Percentiles rank a stretch among this genome's conserved stretches.
Conservation (phyloP, 306 rosid species). For the Sesbania bispinosa region DNA sequence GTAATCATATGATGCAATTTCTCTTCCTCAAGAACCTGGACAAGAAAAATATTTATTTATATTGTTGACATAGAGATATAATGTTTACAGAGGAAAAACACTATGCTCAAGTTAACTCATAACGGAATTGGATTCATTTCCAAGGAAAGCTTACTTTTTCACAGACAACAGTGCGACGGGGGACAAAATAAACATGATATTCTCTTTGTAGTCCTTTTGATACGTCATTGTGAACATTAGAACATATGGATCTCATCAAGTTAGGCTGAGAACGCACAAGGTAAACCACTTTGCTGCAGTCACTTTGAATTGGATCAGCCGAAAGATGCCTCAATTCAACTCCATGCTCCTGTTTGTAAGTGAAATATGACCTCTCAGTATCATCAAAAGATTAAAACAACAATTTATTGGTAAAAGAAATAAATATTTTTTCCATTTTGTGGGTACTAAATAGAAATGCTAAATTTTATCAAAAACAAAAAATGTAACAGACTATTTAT, state of each 20-base stretch:
- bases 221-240: conserved; percentile 59
- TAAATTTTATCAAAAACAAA: neutral
- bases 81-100: neutral
- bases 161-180: conserved; percentile 86
- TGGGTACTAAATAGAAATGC: neutral
- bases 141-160: conserved; percentile 62
- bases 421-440: neutral
- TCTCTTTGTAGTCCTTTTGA: conserved; percentile 89
- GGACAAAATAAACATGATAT: conserved; percentile 76
- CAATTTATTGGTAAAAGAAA: neutral
- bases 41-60: conserved; percentile 28
- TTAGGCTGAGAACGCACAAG: conserved; percentile 80
- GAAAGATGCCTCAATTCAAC: conserved; percentile 90
- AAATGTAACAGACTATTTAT: too few species aligned
- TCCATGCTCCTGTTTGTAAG: conserved; percentile 77
- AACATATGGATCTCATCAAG: conserved; percentile 79
- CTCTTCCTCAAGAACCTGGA: conserved; percentile 93
- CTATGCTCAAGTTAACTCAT: neutral
- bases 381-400: neutral
- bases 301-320: conserved; percentile 78
- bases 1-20: conserved; percentile 72
- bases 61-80: neutral
- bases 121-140: neutral
- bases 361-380: conserved; percentile 20
- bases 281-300: conserved; percentile 76